These are phyloP conservation scores for Podospora australis DNA, from an alignment of 495 filamentous ascomycete genomes.

Conservation along the genomic window DNA sequence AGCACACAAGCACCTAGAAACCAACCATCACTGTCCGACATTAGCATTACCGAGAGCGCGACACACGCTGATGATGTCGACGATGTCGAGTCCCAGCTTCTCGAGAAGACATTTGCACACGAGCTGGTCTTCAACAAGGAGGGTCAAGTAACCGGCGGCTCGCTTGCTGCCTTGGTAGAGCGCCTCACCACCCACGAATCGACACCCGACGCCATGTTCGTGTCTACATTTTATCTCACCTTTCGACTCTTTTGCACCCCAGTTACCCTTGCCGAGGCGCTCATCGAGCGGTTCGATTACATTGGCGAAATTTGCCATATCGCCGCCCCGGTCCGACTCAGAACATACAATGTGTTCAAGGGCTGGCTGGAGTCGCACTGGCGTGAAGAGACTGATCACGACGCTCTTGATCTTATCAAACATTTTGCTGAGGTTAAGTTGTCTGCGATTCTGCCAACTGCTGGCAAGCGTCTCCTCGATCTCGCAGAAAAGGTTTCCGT, in stretches of 20 bases:
- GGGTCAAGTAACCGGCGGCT: slow-evolving; percentile 88
- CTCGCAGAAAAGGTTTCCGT: slow-evolving; percentile 76
- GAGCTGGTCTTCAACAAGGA: slow-evolving; percentile 92
- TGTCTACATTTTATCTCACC: slow-evolving; percentile 92
- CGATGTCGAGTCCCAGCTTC: slow-evolving; percentile 69
- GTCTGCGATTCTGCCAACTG: slow-evolving; percentile 58
- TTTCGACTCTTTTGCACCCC: slow-evolving; percentile 93
- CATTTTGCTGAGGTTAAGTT: slow-evolving; percentile 73
- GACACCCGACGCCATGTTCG: slow-evolving; percentile 87
- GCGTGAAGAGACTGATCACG: slow-evolving; percentile 70
- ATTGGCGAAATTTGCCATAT: slow-evolving; percentile 69
- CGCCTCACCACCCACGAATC: slow-evolving; percentile 88
- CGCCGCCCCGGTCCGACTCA: slow-evolving; percentile 72
- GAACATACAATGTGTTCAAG: slow-evolving; percentile 96
- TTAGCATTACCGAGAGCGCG: slow-evolving; percentile 52
- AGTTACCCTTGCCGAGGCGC: slow-evolving; percentile 64
- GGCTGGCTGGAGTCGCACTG: slow-evolving; percentile 96
- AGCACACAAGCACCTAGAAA: slow-evolving; percentile 35
- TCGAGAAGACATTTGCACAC: slow-evolving; percentile 81
- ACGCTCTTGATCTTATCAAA: slow-evolving; percentile 66
- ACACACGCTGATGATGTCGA: slow-evolving; percentile 66
- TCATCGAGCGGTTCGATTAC: slow-evolving; percentile 89
- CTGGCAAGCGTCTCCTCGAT: slow-evolving; percentile 71
- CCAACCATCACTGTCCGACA: slow-evolving; percentile 47
- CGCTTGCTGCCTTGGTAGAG: slow-evolving; percentile 85